A percentile compares a stretch with the other conserved stretches of the same genome.
phyloP scores from a whole-genome alignment of 2,329 filamentous ascomycete species.

The Capronia americana region DNA sequence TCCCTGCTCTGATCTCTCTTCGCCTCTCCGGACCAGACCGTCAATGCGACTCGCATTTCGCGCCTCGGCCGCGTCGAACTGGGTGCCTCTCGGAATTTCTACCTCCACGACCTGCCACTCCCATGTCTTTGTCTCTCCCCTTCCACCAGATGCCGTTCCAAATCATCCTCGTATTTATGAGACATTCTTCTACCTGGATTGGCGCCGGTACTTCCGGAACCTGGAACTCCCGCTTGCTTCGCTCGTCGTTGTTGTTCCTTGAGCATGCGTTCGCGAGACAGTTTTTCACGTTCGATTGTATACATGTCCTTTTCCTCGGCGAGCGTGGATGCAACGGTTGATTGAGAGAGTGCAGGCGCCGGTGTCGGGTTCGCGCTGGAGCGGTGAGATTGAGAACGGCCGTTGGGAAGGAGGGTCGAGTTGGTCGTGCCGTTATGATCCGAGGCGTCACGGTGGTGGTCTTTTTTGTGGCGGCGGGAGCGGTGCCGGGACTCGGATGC shows the following conservation, averaged over 20 bases:
- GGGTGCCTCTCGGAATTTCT: background rate
- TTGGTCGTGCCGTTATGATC: conserved; percentile 15
- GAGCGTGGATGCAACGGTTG: conserved; percentile 1
- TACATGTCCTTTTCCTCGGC: conserved; percentile 61
- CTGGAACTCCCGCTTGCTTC: conserved; percentile 37
- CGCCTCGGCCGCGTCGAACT: background rate
- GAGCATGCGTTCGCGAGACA: conserved; percentile 67
- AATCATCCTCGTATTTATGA: conserved; percentile 59
- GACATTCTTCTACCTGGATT: conserved; percentile 45
- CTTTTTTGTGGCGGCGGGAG: conserved; percentile 47
- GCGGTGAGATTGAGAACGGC: conserved; percentile 38
- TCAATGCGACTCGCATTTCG: background rate
- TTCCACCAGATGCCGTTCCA: conserved; percentile 48
- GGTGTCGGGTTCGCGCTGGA: conserved; percentile 32
- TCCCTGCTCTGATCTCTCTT: too few relatives aligned
- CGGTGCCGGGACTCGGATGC: conserved; percentile 42
- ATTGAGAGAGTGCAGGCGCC: conserved; percentile 9
- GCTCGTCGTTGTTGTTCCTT: conserved; percentile 68
- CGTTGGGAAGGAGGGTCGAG: conserved; percentile 27
- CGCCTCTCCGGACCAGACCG: background rate
- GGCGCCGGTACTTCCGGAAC: conserved; percentile 39
- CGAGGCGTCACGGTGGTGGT: conserved; percentile 42
- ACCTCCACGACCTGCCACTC: conserved; percentile 41
- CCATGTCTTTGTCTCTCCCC: conserved; percentile 42
- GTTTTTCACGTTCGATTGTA: conserved; percentile 74